These are phyloP conservation scores for Nepenthes mirabilis DNA, from an alignment of 148 eudicot species.

Conservation along the genomic window DNA sequence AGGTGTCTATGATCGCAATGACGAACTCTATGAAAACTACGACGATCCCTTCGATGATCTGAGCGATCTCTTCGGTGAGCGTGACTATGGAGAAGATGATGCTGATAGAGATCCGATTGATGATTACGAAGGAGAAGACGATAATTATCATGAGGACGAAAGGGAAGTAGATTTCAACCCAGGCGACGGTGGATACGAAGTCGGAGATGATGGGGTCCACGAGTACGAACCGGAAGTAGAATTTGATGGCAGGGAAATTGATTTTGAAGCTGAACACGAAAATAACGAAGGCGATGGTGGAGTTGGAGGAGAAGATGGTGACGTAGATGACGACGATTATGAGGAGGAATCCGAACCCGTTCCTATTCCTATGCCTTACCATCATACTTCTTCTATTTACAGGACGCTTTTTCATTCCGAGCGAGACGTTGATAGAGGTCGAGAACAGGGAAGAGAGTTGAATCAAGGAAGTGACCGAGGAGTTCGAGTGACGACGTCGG, in stretches of 20 bases:
- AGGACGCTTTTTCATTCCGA: no score
- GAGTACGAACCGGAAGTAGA: no score
- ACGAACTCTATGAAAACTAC: neutral
- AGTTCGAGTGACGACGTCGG: neutral
- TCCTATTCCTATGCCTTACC: no score
- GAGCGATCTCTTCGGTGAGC: neutral
- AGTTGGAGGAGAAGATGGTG: slow-evolving; percentile 2
- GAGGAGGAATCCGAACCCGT: neutral
- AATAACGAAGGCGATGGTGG: neutral
- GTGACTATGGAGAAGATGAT: neutral
- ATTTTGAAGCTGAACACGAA: neutral
- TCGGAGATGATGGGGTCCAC: slow-evolving; percentile 5
- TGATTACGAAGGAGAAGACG: slow-evolving; percentile 3
- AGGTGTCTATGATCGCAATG: neutral
- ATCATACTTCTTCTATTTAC: no score
- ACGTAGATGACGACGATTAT: slow-evolving; percentile 4
- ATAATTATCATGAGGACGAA: neutral
- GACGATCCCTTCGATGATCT: neutral
- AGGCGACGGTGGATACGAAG: neutral
- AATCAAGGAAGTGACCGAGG: neutral
- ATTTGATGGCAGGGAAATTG: no score
- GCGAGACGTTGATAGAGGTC: no score
- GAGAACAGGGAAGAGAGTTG: neutral
- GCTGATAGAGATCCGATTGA: neutral
- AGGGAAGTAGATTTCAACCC: neutral